Conservation (phyloP, 495 filamentous ascomycete species). For the Amphirosellinia nigrospora region DNA sequence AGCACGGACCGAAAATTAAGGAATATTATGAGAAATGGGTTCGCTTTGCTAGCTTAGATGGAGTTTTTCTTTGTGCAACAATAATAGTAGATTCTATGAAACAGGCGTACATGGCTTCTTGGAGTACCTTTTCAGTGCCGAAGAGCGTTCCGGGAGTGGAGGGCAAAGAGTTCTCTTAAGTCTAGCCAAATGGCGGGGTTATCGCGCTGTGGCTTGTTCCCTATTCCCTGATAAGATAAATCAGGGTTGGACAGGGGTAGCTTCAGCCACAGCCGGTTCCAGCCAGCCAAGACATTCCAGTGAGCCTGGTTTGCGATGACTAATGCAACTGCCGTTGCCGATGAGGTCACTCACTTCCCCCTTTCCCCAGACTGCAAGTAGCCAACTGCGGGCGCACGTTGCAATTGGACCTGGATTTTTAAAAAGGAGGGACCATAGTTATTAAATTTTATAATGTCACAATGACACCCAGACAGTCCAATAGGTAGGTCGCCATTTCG, state of each 20-base stretch:
- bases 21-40: no score
- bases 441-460: neutral
- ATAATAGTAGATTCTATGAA: no score
- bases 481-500: neutral
- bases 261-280: slow-evolving; percentile 14
- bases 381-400: neutral
- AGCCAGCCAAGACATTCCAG: neutral
- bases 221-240: no score
- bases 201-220: neutral
- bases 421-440: neutral
- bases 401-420: neutral
- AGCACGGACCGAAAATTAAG: no score
- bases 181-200: neutral
- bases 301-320: slow-evolving; percentile 11
- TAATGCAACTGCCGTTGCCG: slow-evolving; percentile 8
- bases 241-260: slow-evolving; percentile 5
- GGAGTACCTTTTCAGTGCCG: no score
- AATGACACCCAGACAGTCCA: neutral
- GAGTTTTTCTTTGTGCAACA: no score
- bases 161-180: no score
- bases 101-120: no score
- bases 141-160: no score
- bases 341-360: slow-evolving; percentile 19
- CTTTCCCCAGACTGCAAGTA: slow-evolving; percentile 6
- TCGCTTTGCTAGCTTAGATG: no score